A percentile compares a stretch with the other conserved stretches of the same genome.
Conservation (phyloP, 2,329 filamentous ascomycete genomes). For the Tolypocladium ophioglossoides region DNA sequence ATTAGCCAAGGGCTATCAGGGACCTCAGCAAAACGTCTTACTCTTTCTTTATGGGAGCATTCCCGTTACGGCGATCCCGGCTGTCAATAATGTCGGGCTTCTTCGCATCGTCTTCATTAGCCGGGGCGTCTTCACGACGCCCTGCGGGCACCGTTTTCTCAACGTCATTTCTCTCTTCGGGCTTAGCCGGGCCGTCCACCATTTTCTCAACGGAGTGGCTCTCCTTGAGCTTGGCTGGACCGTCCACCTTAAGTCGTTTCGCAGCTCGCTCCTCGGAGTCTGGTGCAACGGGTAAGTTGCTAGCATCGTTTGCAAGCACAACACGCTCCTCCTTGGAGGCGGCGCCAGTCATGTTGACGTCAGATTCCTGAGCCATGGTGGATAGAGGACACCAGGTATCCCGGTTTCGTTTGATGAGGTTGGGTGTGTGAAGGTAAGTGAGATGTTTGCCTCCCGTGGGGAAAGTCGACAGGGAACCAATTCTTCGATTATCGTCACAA, state of each 20-base stretch:
- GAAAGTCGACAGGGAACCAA: not conserved
- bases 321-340: conserved; percentile 7
- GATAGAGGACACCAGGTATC: not conserved
- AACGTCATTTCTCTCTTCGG: conserved; percentile 3
- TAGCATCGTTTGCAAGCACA: conserved; percentile 4
- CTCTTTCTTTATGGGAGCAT: conserved; percentile 66
- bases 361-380: conserved; percentile 16
- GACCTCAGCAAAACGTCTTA: conserved; percentile 26
- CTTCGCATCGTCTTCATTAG: conserved; percentile 3
- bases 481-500: not conserved
- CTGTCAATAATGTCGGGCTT: conserved; percentile 11
- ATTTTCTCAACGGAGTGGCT: not conserved
- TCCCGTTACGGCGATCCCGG: conserved; percentile 36
- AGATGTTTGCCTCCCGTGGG: not conserved
- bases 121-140: conserved; percentile 10
- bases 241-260: conserved; percentile 49
- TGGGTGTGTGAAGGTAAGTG: not conserved
- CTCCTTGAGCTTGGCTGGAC: conserved; percentile 9
- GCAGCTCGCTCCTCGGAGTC: conserved; percentile 30
- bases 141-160: conserved; percentile 7
- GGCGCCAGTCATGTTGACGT: conserved; percentile 12
- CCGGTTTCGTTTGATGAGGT: not conserved
- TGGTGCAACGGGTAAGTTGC: not conserved
- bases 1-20: conserved; percentile 1
- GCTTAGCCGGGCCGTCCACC: conserved; percentile 25